Conservation (phyloP, 257 asterid species). For the Fraxinus cuspidata region DNA sequence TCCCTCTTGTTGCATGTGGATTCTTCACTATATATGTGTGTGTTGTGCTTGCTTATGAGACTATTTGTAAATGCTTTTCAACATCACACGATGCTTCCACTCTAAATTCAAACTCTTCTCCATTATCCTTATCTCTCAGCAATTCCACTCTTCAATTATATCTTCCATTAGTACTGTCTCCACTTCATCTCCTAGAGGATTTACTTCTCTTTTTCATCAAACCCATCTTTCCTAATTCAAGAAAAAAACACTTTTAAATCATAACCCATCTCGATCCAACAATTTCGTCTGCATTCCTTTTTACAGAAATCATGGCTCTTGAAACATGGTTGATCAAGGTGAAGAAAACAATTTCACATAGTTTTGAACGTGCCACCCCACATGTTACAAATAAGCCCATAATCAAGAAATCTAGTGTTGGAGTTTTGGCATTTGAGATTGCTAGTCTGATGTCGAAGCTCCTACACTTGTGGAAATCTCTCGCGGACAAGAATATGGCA, state of each 20-base stretch:
- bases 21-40: neutral
- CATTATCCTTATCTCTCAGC: conserved; percentile 48
- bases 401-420: conserved; percentile 67
- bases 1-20: conserved; percentile 35
- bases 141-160: conserved; percentile 45
- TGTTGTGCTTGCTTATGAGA: conserved; percentile 14
- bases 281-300: neutral
- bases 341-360: conserved; percentile 52
- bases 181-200: conserved; percentile 4
- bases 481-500: conserved; percentile 54
- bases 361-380: conserved; percentile 47
- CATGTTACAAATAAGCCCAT: conserved; percentile 31
- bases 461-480: conserved; percentile 82
- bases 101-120: conserved; percentile 34
- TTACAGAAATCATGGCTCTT: conserved; percentile 44
- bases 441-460: conserved; percentile 81
- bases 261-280: neutral
- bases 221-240: conserved; percentile 26
- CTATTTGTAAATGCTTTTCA: conserved; percentile 39
- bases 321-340: conserved; percentile 77
- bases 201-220: conserved; percentile 10
- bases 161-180: conserved; percentile 23
- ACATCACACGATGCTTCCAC: conserved; percentile 63
- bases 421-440: conserved; percentile 82
- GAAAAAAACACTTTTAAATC: conserved; percentile 29